These are phyloP conservation scores for Puccinia hordei DNA, from an alignment of 1,284 basidiomycete species.

Conservation along the genomic window DNA sequence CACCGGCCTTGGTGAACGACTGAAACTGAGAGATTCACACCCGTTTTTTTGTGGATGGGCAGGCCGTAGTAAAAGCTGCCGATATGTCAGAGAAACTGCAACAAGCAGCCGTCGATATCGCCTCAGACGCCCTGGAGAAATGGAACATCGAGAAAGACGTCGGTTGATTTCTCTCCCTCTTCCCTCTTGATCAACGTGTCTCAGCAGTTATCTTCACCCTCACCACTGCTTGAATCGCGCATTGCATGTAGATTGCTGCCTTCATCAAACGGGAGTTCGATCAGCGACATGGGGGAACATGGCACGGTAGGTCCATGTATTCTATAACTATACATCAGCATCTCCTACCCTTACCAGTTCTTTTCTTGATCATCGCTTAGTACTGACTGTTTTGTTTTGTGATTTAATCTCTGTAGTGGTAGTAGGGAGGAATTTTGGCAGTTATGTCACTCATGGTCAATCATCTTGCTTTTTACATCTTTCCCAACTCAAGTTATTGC, in stretches of 20 bases:
- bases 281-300: constrained; percentile 42
- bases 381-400: not conserved
- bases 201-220: not conserved
- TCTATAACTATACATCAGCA: too few relatives aligned
- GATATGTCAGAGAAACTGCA: constrained; percentile 48
- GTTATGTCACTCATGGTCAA: constrained; percentile 50
- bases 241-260: constrained; percentile 37
- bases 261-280: constrained; percentile 48
- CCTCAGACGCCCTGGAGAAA: constrained; percentile 44
- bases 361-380: not conserved
- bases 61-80: constrained; percentile 47
- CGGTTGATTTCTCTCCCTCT: not conserved
- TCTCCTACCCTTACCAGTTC: not conserved
- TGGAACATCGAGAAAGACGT: constrained; percentile 51
- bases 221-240: not conserved
- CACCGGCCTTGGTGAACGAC: not conserved
- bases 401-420: constrained; percentile 15
- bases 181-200: not conserved
- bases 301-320: constrained; percentile 38
- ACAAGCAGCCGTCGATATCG: constrained; percentile 40
- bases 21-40: not conserved
- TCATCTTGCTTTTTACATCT: not conserved
- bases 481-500: not conserved
- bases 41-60: not conserved
- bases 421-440: constrained; percentile 43